A percentile compares a stretch with the other conserved stretches of the same genome.
These are phyloP conservation scores for Suhomyces chickasaworum DNA, from an alignment of 1,139 yeast genomes.

Conservation along the genomic window DNA sequence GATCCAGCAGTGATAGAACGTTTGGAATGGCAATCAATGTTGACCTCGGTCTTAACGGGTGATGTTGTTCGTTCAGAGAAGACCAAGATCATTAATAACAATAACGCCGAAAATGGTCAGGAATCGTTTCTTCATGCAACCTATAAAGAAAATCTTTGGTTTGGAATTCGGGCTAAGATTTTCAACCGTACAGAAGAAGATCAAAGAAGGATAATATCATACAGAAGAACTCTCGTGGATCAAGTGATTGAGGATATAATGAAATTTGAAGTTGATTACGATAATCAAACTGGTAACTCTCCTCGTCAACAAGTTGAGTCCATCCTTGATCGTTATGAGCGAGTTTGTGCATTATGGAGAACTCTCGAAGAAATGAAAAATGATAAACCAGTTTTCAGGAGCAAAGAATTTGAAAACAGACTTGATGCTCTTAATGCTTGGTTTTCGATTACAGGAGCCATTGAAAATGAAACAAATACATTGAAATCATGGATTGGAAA, in stretches of 20 bases:
- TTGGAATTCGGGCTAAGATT: constrained; percentile 77
- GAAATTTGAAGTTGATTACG: constrained; percentile 57
- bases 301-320: constrained; percentile 54
- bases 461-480: constrained; percentile 58
- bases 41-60: constrained; percentile 86
- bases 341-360: constrained; percentile 78
- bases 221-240: constrained; percentile 74
- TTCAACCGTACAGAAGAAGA: constrained; percentile 82
- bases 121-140: constrained; percentile 56
- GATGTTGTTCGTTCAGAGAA: constrained; percentile 92
- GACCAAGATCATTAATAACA: constrained; percentile 63
- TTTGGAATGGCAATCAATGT: constrained; percentile 95
- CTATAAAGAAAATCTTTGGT: constrained; percentile 78
- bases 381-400: constrained; percentile 74
- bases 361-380: constrained; percentile 74
- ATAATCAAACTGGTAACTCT: constrained; percentile 26
- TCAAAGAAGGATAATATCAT: constrained; percentile 70
- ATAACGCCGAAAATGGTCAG: constrained; percentile 45
- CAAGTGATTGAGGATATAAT: constrained; percentile 70
- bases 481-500: constrained; percentile 78
- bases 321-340: constrained; percentile 63
- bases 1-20: constrained; percentile 77
- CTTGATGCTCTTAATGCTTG: constrained; percentile 83
- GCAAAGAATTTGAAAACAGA: constrained; percentile 63
- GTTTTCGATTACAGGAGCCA: constrained; percentile 74